Percentiles rank a stretch among this genome's conserved stretches.
Conservation (phyloP, 169 alveolate species). For the Perkinsus olseni region DNA sequence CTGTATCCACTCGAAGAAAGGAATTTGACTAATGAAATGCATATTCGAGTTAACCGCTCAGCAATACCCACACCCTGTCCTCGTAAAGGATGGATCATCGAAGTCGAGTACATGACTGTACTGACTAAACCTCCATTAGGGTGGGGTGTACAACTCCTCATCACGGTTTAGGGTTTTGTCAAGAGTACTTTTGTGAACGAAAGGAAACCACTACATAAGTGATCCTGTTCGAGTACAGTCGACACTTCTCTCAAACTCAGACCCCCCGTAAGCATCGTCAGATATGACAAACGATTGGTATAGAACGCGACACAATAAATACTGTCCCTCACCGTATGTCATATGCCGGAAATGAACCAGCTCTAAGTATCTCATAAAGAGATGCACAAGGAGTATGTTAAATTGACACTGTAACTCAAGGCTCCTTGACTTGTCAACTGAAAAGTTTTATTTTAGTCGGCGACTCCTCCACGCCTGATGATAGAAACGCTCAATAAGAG, state of each 20-base stretch:
- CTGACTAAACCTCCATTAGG: not conserved
- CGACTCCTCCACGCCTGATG: too few species aligned
- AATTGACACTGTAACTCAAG: too few species aligned
- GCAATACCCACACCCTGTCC: not conserved
- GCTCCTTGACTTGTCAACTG: too few species aligned
- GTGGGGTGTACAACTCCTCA: not conserved
- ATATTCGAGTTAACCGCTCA: not conserved
- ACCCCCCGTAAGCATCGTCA: not conserved
- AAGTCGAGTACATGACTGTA: not conserved
- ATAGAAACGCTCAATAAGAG: too few species aligned
- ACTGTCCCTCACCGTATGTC: not conserved
- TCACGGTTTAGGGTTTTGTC: constrained; percentile 3
- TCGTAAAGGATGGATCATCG: not conserved
- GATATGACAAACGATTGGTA: not conserved
- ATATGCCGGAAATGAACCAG: not conserved
- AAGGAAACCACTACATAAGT: not conserved
- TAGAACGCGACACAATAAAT: not conserved
- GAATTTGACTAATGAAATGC: not conserved
- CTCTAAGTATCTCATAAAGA: not conserved
- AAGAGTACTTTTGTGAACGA: not conserved
- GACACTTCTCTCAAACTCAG: not conserved
- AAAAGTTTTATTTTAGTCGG: too few species aligned
- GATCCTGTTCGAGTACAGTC: constrained; percentile 3
- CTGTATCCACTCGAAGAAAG: too few species aligned
- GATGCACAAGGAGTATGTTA: not conserved